Conservation (phyloP, 768 basidiomycete species). For the Nevesoporus exiguus region DNA sequence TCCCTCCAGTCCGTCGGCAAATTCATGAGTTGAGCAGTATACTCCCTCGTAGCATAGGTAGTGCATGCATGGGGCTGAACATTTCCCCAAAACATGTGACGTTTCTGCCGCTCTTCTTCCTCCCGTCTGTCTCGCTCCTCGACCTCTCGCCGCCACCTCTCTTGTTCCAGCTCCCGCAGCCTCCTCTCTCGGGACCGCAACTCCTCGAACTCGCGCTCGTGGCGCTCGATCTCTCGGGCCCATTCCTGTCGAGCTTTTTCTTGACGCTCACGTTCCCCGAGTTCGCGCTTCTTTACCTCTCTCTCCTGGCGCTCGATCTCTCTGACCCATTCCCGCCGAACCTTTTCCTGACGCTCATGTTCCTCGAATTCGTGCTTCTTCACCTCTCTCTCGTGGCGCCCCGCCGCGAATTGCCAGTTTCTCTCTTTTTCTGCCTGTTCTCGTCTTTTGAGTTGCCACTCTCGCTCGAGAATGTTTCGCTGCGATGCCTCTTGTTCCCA, state of each 20-base stretch:
- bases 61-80: slow-evolving; percentile 22
- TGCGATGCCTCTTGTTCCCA: slow-evolving; percentile 7
- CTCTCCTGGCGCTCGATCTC: slow-evolving; percentile 1
- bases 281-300: slow-evolving; percentile 4
- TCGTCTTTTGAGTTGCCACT: slow-evolving; percentile 4
- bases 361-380: slow-evolving; percentile 1
- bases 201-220: neutral
- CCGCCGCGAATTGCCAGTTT: neutral
- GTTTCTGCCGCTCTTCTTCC: slow-evolving; percentile 24
- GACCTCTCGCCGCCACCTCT: slow-evolving; percentile 13
- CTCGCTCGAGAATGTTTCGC: neutral
- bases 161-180: neutral
- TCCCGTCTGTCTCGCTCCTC: slow-evolving; percentile 17
- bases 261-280: neutral
- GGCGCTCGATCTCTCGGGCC: neutral
- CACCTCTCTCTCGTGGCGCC: slow-evolving; percentile 6
- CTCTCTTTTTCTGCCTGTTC: neutral
- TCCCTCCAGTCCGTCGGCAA: slow-evolving; percentile 21
- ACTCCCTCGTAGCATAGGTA: slow-evolving; percentile 28
- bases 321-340: slow-evolving; percentile 1
- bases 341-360: slow-evolving; percentile 1
- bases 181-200: neutral
- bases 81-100: slow-evolving; percentile 22
- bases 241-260: neutral
- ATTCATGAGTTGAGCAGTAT: slow-evolving; percentile 30